Base-by-base conservation (phyloP, 1,284 basidiomycete genomes). In the Rhodotorula sp. region DNA sequence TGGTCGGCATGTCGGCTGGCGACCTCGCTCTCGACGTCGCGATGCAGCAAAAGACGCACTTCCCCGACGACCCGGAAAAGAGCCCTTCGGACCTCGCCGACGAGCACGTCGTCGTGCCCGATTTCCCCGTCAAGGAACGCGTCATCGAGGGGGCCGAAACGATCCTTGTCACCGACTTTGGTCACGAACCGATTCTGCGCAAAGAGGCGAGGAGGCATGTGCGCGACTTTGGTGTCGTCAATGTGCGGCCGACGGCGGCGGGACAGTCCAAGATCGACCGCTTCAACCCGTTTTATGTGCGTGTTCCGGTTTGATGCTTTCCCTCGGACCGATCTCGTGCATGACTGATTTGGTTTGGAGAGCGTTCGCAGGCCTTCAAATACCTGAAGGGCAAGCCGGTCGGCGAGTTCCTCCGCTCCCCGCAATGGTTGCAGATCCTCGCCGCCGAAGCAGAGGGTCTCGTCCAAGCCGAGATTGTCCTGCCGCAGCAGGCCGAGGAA, bases 391-490 rank as follows among this genome's bases (percentile, higher is more conserved):
- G 89, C 77, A 99, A 98, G 80, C 89, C 88, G 16, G 86, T 93
- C 47, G 80, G 81, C n/a, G 85, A 87, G 12, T 89, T 97, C 85
- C 79, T 88, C 58, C 85, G 88, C 50, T 72, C 85, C 0, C 62
- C 84, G 90, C 93, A 95, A 78, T 97, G 95, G 82, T 84, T 99
- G 47, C 89, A 93, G 76, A 97, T 99, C 75, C 86, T 99, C 15
- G 86, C 88, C 59, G 97, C 97, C 2, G 97, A 99, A 81, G 84
- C 88, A 19, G 92, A 97, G 71, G 88, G 90, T 62, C 85, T 98
- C 52, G 87, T 99, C 78, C 91, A 85, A 2, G 86, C 97, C 61
- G 83, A 87, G 23, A 87, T 99, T 73, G 83, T 84, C 52, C 84
- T 97, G 26, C 86, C 87, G n/a, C 82, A 86, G 12, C 85, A 87